These are phyloP conservation scores for Pisolithus sp. DNA, from an alignment of 768 basidiomycete species.

Conservation along the genomic window DNA sequence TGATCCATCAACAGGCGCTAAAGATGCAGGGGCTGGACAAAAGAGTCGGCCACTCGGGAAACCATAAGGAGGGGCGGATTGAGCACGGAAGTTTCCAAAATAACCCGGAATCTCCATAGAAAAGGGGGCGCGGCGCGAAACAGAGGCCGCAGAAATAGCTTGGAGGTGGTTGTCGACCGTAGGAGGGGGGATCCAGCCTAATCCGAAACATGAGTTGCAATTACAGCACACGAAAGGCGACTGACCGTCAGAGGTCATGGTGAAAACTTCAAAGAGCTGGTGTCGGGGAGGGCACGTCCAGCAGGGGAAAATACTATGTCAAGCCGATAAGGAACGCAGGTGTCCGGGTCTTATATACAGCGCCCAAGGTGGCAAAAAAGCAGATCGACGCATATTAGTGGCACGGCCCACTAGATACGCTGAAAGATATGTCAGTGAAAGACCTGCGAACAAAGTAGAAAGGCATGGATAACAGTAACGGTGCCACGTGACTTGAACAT, in stretches of 20 bases:
- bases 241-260: slow-evolving; percentile 8
- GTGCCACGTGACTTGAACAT: slow-evolving; percentile 19
- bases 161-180: not conserved
- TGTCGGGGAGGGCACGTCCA: slow-evolving; percentile 8
- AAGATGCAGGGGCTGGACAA: not conserved
- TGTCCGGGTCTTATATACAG: slow-evolving; percentile 13
- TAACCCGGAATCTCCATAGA: not conserved
- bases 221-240: not conserved
- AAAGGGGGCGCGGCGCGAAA: not conserved
- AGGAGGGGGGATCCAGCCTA: slow-evolving; percentile 3
- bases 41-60: not conserved
- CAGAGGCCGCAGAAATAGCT: slow-evolving; percentile 1
- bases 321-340: not conserved
- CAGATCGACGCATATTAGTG: slow-evolving; percentile 1
- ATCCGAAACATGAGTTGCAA: not conserved
- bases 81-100: slow-evolving; percentile 2
- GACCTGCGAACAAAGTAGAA: slow-evolving; percentile 13
- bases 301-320: not conserved
- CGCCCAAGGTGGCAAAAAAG: not conserved
- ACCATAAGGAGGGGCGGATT: slow-evolving; percentile 8
- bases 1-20: not conserved
- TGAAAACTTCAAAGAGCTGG: not conserved
- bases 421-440: slow-evolving; percentile 17
- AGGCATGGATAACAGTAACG: slow-evolving; percentile 2
- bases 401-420: slow-evolving; percentile 6